Percentiles rank a stretch among this genome's conserved stretches.
These are phyloP conservation scores for Kodamaea suecica DNA, from an alignment of 1,139 yeast species.

Conservation along the genomic window DNA sequence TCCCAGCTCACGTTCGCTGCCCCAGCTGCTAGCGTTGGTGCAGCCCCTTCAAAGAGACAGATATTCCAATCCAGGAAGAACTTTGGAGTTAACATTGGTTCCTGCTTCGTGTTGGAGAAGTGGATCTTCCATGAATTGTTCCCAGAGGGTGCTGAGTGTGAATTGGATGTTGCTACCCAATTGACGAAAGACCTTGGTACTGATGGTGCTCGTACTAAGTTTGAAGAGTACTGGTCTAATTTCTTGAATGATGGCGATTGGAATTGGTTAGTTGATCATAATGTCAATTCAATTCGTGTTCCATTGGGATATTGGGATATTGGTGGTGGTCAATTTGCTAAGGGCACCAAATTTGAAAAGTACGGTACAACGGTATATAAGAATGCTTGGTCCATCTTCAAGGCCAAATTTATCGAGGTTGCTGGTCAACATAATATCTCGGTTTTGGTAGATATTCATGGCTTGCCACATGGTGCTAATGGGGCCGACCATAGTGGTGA, in stretches of 20 bases:
- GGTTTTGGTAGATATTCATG: slow-evolving; percentile 82
- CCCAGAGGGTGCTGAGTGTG: slow-evolving; percentile 53
- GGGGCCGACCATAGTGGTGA: slow-evolving; percentile 81
- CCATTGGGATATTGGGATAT: slow-evolving; percentile 94
- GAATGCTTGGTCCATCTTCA: slow-evolving; percentile 67
- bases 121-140: slow-evolving; percentile 64
- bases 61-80: slow-evolving; percentile 66
- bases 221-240: slow-evolving; percentile 69
- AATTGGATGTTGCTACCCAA: slow-evolving; percentile 66
- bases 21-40: slow-evolving; percentile 29
- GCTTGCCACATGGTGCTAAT: slow-evolving; percentile 91
- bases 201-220: slow-evolving; percentile 51
- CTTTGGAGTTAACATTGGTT: slow-evolving; percentile 85
- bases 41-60: slow-evolving; percentile 44
- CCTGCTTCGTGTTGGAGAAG: slow-evolving; percentile 76
- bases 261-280: slow-evolving; percentile 64
- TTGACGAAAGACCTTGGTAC: slow-evolving; percentile 48
- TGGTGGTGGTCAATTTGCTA: slow-evolving; percentile 56
- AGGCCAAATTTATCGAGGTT: slow-evolving; percentile 46
- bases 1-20: slow-evolving; percentile 26
- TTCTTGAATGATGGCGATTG: slow-evolving; percentile 72
- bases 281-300: slow-evolving; percentile 74
- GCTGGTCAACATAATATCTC: slow-evolving; percentile 62
- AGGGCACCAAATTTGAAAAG: slow-evolving; percentile 59
- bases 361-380: slow-evolving; percentile 51